phyloP scores from a whole-genome alignment of 495 filamentous ascomycete species.

The Neurospora sp. region DNA sequence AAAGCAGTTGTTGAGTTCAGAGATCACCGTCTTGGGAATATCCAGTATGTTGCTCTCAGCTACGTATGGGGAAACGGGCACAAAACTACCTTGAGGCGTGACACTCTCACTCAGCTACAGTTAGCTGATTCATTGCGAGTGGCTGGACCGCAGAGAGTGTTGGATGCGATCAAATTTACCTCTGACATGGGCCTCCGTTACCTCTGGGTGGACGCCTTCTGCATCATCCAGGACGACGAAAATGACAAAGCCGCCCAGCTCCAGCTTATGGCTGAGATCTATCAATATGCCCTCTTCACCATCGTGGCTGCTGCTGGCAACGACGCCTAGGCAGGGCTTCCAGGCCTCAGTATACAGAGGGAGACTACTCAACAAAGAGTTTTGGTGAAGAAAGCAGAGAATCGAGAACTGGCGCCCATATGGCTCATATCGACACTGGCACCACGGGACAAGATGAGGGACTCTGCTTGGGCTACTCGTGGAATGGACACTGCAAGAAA shows the following conservation, averaged over 20 bases:
- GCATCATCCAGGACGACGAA: slow-evolving; percentile 22
- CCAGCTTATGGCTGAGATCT: slow-evolving; percentile 13
- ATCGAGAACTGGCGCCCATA: background rate
- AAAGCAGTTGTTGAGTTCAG: background rate
- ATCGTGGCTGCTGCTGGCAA: background rate
- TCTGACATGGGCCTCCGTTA: background rate
- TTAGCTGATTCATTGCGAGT: background rate
- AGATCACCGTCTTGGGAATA: background rate
- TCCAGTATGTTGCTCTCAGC: background rate
- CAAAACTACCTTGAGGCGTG: background rate
- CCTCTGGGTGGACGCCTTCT: slow-evolving; percentile 15
- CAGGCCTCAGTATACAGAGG: background rate
- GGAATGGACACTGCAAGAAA: slow-evolving; percentile 38
- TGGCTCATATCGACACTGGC: background rate
- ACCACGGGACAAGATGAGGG: slow-evolving; percentile 2
- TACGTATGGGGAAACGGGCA: background rate
- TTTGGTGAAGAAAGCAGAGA: background rate
- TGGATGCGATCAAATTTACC: background rate
- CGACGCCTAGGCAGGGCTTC: background rate
- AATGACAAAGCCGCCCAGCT: slow-evolving; percentile 14
- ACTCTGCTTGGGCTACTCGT: slow-evolving; percentile 20
- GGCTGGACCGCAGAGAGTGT: background rate
- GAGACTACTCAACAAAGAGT: background rate
- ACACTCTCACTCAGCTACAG: background rate
- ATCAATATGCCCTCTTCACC: background rate